Percentiles rank a stretch among this genome's conserved stretches.
phyloP scores from a whole-genome alignment of 441 rosid species.

The Pelargonium cotyledonis region DNA sequence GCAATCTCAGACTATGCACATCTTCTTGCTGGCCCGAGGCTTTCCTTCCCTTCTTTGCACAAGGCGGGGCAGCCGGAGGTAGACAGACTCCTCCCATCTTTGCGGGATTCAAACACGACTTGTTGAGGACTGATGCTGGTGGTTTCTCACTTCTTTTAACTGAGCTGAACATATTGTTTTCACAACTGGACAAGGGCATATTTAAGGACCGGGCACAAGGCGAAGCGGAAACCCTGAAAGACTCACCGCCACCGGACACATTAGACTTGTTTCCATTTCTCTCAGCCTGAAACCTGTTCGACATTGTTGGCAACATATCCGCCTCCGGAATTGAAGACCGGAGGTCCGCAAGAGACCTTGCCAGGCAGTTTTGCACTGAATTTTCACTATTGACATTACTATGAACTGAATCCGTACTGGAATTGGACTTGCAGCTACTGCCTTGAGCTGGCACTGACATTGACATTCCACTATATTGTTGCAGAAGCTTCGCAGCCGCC shows the following conservation, averaged over 20 bases:
- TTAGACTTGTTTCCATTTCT: constrained; percentile 29
- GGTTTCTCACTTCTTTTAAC: constrained; percentile 28
- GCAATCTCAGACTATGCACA: constrained; percentile 46
- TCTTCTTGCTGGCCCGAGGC: constrained; percentile 48
- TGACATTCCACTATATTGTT: constrained; percentile 33
- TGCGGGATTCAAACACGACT: constrained; percentile 19
- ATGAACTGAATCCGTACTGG: neutral
- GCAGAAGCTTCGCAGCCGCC: constrained; percentile 54
- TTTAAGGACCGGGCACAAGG: constrained; percentile 47
- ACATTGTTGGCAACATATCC: constrained; percentile 29
- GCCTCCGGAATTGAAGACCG: constrained; percentile 36
- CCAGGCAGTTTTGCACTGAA: constrained; percentile 12
- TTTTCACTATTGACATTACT: neutral
- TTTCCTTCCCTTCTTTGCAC: constrained; percentile 44
- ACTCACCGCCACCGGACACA: constrained; percentile 10
- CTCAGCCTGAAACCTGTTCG: constrained; percentile 30
- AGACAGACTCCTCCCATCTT: constrained; percentile 37
- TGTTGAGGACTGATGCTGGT: constrained; percentile 21
- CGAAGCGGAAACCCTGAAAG: constrained; percentile 22
- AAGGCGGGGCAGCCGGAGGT: constrained; percentile 53
- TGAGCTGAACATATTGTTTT: constrained; percentile 31
- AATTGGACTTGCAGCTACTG: neutral
- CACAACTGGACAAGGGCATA: constrained; percentile 31
- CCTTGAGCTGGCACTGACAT: constrained; percentile 13
- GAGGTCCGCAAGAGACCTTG: constrained; percentile 21